A percentile compares a stretch with the other conserved stretches of the same genome.
These are phyloP conservation scores for Diaporthe vexans DNA, from an alignment of 2,329 filamentous ascomycete species.

Conservation along the genomic window DNA sequence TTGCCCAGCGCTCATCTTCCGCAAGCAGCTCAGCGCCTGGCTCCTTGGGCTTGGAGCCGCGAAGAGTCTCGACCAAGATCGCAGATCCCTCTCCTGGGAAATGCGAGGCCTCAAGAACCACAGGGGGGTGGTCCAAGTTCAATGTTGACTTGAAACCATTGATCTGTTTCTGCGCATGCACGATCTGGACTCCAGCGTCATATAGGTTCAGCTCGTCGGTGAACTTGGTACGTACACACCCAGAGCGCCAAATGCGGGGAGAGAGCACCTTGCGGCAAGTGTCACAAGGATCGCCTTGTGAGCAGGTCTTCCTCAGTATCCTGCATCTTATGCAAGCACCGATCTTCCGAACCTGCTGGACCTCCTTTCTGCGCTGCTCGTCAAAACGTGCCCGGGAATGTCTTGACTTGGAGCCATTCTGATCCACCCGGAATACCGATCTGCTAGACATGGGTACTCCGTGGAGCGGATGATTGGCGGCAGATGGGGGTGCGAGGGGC, in stretches of 20 bases:
- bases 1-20: conserved; percentile 51
- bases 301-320: conserved; percentile 76
- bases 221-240: conserved; percentile 73
- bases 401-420: conserved; percentile 62
- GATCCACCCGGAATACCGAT: conserved; percentile 67
- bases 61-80: conserved; percentile 59
- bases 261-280: conserved; percentile 75
- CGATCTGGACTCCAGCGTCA: conserved; percentile 74
- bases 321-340: conserved; percentile 77
- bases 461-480: conserved; percentile 29
- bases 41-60: conserved; percentile 52
- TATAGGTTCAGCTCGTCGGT: conserved; percentile 74
- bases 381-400: conserved; percentile 72
- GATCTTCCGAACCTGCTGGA: conserved; percentile 74
- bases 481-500: conserved; percentile 30
- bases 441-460: conserved; percentile 42
- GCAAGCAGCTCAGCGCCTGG: conserved; percentile 52
- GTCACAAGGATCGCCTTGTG: conserved; percentile 73
- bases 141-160: conserved; percentile 67
- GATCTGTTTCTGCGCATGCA: conserved; percentile 71
- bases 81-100: conserved; percentile 66
- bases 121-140: conserved; percentile 62
- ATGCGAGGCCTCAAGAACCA: conserved; percentile 70
- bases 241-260: conserved; percentile 75
- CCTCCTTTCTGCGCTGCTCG: conserved; percentile 71